Percentiles rank a stretch among this genome's conserved stretches.
These are phyloP conservation scores for Enterospora canceri DNA, from an alignment of 371 early-diverging fungal species.

Conservation along the genomic window DNA sequence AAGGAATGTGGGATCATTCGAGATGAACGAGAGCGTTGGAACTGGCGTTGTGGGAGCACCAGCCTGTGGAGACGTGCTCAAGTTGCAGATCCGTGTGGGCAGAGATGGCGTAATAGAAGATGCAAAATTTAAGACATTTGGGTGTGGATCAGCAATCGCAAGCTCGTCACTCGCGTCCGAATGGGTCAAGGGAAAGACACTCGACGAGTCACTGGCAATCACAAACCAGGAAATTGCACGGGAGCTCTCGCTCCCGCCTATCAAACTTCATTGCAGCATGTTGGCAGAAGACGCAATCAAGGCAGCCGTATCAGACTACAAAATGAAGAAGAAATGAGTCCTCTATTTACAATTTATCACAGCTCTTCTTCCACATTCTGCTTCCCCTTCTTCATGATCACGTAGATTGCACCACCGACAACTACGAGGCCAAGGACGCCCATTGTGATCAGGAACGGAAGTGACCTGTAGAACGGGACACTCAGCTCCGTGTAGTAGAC, in stretches of 20 bases:
- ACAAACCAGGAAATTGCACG: slow-evolving; percentile 89
- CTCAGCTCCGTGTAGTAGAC: neutral
- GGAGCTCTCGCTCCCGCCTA: slow-evolving; percentile 82
- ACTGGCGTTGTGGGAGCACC: slow-evolving; percentile 96
- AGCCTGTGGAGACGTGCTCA: slow-evolving; percentile 97
- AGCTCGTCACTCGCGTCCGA: slow-evolving; percentile 79
- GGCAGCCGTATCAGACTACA: slow-evolving; percentile 75
- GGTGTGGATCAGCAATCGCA: slow-evolving; percentile 95
- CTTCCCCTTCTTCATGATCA: neutral
- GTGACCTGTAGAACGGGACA: neutral
- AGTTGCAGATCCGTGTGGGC: slow-evolving; percentile 86
- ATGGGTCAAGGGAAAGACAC: slow-evolving; percentile 74
- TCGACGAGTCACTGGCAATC: slow-evolving; percentile 74
- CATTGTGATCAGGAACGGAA: neutral
- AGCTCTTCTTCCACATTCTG: neutral
- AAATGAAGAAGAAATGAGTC: neutral
- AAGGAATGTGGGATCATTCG: slow-evolving; percentile 83
- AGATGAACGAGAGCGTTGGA: slow-evolving; percentile 71
- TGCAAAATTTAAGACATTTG: slow-evolving; percentile 94
- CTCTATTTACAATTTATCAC: neutral
- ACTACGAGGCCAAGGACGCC: neutral
- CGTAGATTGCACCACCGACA: neutral
- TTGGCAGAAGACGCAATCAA: slow-evolving; percentile 95
- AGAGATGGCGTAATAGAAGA: slow-evolving; percentile 72
- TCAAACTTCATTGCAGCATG: slow-evolving; percentile 94